Percentiles rank a stretch among this genome's conserved stretches.
Evolutionary conservation across 345 rosid species (phyloP).

Genomic region (Viola odorata): DNA sequence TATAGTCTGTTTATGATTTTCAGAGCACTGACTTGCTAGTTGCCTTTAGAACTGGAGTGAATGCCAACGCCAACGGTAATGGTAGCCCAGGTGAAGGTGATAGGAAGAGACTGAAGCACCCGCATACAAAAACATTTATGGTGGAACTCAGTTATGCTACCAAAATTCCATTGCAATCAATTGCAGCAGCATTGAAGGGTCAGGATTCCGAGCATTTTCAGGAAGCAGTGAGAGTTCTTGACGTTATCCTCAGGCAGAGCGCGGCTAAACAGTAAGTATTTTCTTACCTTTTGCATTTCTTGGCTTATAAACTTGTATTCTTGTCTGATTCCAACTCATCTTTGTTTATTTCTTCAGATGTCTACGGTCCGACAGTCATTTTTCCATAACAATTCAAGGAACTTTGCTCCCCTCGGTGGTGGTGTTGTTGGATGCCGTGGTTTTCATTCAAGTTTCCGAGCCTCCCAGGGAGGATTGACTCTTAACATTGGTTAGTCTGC

Average conservation of each 20-base stretch:
- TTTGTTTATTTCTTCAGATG: conserved; percentile 11
- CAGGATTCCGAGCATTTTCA: conserved; percentile 15
- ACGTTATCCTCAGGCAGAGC: conserved; percentile 18
- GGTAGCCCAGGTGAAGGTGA: conserved; percentile 12
- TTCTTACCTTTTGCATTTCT: neutral
- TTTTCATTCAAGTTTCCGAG: conserved; percentile 28
- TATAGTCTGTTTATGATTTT: neutral
- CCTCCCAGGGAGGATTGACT: conserved; percentile 21
- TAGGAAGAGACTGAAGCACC: conserved; percentile 14
- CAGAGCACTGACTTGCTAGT: neutral
- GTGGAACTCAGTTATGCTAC: conserved; percentile 26
- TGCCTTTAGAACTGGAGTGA: neutral
- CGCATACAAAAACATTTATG: conserved; percentile 12
- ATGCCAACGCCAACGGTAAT: no score
- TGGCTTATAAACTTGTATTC: neutral
- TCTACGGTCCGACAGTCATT: conserved; percentile 7
- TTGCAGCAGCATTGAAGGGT: conserved; percentile 19
- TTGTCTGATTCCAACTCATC: neutral
- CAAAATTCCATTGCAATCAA: conserved; percentile 22
- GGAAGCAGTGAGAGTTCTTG: conserved; percentile 27
- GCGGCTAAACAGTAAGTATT: conserved; percentile 18
- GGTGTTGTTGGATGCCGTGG: conserved; percentile 14
- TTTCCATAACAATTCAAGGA: conserved; percentile 22
- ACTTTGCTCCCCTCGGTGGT: no score
- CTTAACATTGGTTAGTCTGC: conserved; percentile 22